Evolutionary conservation across 805 yeast genomes (phyloP).

Genomic region (Cyberlindnera bimundalis): DNA sequence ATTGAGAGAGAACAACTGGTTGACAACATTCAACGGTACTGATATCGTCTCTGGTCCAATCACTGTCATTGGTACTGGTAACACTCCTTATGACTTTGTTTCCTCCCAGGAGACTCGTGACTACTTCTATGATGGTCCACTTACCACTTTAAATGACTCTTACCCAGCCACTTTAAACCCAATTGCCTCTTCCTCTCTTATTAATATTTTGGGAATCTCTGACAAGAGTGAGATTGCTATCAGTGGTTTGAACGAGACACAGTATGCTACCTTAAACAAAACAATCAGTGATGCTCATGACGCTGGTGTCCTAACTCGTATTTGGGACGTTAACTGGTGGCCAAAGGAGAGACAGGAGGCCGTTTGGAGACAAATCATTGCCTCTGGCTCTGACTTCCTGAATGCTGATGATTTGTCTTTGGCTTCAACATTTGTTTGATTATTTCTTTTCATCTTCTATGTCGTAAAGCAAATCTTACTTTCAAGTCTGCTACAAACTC

Average conservation of each 20-base stretch:
- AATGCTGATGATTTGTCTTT: slow-evolving; percentile 63
- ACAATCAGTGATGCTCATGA: slow-evolving; percentile 43
- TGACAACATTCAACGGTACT: slow-evolving; percentile 42
- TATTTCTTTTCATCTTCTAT: too few species aligned
- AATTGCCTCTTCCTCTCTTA: slow-evolving; percentile 46
- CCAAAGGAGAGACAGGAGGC: slow-evolving; percentile 45
- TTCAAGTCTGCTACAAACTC: background rate
- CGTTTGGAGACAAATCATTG: slow-evolving; percentile 48
- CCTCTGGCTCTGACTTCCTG: slow-evolving; percentile 53
- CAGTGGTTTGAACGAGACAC: slow-evolving; percentile 35
- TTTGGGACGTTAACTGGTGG: slow-evolving; percentile 78
- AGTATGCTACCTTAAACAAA: slow-evolving; percentile 32
- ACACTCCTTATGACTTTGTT: slow-evolving; percentile 46
- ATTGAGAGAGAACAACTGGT: slow-evolving; percentile 46
- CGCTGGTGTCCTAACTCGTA: slow-evolving; percentile 50
- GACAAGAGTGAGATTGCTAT: slow-evolving; percentile 11
- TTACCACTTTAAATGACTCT: slow-evolving; percentile 26
- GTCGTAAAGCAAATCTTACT: background rate
- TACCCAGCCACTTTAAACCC: slow-evolving; percentile 31
- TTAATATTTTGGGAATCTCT: slow-evolving; percentile 21
- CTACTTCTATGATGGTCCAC: slow-evolving; percentile 51
- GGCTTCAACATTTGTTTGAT: slow-evolving; percentile 17
- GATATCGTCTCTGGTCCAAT: slow-evolving; percentile 49
- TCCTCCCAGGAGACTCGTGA: slow-evolving; percentile 33
- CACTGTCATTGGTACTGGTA: slow-evolving; percentile 67